phyloP scores from a whole-genome alignment of 2,329 filamentous ascomycete genomes.

The Setomelanomma holmii region DNA sequence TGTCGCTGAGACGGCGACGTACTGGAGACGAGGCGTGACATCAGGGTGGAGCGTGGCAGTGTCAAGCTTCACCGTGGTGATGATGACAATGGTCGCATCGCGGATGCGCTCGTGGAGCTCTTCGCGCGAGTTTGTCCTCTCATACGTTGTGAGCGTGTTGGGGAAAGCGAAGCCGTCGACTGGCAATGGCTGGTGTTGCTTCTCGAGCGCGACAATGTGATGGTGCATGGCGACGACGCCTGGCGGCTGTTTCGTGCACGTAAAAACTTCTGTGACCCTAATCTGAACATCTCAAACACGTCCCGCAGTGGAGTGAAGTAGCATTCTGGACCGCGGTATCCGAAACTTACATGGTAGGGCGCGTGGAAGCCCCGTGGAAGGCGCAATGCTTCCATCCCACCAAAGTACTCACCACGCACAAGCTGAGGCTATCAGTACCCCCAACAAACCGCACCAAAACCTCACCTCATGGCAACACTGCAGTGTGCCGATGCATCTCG shows the following conservation, averaged over 20 bases:
- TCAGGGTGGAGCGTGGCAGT: constrained; percentile 47
- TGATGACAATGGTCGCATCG: constrained; percentile 57
- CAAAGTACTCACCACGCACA: background rate
- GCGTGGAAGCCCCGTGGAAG: too few species aligned
- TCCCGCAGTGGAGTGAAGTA: background rate
- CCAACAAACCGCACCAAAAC: background rate
- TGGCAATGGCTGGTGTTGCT: constrained; percentile 50
- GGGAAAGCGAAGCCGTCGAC: constrained; percentile 49
- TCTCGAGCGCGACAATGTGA: constrained; percentile 50
- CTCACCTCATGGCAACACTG: background rate
- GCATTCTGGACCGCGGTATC: background rate
- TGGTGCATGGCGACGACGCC: constrained; percentile 31
- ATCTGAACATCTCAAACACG: background rate
- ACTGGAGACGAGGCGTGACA: constrained; percentile 52
- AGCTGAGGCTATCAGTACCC: background rate
- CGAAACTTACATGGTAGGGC: background rate
- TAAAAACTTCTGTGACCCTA: background rate
- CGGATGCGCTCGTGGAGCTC: constrained; percentile 51
- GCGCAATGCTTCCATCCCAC: too few species aligned
- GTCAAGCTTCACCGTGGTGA: constrained; percentile 52
- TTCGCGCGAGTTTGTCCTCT: constrained; percentile 33
- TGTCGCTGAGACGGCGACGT: constrained; percentile 56
- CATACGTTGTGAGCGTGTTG: constrained; percentile 51
- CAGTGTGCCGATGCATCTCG: too few species aligned
- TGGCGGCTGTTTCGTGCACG: constrained; percentile 10